A percentile compares a stretch with the other conserved stretches of the same genome.
phyloP scores from a whole-genome alignment of 2,329 filamentous ascomycete genomes.

The Xylaria sp. region DNA sequence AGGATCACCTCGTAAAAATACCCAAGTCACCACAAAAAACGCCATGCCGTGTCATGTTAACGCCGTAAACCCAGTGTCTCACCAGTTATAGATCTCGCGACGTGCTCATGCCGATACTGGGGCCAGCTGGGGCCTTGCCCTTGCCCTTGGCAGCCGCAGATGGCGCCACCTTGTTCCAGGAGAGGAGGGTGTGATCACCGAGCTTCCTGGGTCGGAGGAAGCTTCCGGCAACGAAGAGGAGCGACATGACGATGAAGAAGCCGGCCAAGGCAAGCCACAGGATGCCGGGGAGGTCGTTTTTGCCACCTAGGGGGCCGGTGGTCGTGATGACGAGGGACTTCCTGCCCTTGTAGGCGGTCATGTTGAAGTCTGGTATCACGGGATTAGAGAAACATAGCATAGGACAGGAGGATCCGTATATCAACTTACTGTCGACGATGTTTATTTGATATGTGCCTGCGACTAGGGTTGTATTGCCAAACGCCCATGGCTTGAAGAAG shows the following conservation, averaged over 20 bases:
- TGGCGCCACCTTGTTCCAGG: conserved; percentile 79
- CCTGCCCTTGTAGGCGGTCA: conserved; percentile 80
- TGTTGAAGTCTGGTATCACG: conserved; percentile 75
- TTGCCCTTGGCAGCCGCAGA: conserved; percentile 50
- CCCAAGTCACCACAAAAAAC: conserved; percentile 22
- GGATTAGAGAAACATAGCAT: conserved; percentile 10
- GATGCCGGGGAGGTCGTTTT: conserved; percentile 95
- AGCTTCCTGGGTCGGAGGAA: conserved; percentile 96
- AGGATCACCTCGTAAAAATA: conserved; percentile 21
- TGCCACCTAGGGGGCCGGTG: conserved; percentile 90
- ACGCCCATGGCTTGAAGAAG: conserved; percentile 91
- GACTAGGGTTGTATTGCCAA: conserved; percentile 77
- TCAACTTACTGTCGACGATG: conserved; percentile 79
- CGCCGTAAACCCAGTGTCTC: conserved; percentile 20
- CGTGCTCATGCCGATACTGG: conserved; percentile 58
- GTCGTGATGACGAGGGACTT: conserved; percentile 93
- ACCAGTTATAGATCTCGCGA: conserved; percentile 65
- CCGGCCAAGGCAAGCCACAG: conserved; percentile 95
- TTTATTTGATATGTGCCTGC: conserved; percentile 79
- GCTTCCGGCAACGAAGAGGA: conserved; percentile 88
- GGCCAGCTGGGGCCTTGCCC: conserved; percentile 54
- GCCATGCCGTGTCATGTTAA: conserved; percentile 31
- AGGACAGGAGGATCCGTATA: conserved; percentile 49
- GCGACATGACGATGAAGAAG: conserved; percentile 88
- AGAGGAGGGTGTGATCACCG: conserved; percentile 96